A percentile compares a stretch with the other conserved stretches of the same genome.
Conservation (phyloP, 2,329 filamentous ascomycete genomes). For the Epichloe festucae region DNA sequence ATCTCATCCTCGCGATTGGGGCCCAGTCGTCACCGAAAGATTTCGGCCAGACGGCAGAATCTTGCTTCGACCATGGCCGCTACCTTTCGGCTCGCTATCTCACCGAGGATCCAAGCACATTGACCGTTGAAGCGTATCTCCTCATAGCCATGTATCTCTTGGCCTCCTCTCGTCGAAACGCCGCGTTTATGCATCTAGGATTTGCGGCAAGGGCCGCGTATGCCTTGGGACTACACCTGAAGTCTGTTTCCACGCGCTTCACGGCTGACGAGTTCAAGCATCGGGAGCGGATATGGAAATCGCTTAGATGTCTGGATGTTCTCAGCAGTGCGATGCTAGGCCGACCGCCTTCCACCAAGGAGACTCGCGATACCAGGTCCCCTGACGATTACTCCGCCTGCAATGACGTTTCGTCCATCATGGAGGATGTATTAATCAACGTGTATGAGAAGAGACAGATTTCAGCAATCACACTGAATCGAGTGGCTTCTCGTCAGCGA, state of each 20-base stretch:
- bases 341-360: constrained; percentile 13
- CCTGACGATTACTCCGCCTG: constrained; percentile 13
- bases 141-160: constrained; percentile 48
- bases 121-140: constrained; percentile 38
- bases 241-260: constrained; percentile 11
- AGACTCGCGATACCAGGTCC: constrained; percentile 8
- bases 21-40: constrained; percentile 18
- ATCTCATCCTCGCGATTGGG: constrained; percentile 13
- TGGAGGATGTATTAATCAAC: constrained; percentile 18
- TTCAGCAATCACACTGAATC: constrained; percentile 9
- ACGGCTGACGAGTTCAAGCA: constrained; percentile 8
- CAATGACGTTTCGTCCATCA: constrained; percentile 11
- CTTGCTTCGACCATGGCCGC: constrained; percentile 16
- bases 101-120: constrained; percentile 38
- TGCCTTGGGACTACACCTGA: constrained; percentile 39
- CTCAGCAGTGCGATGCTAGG: constrained; percentile 16
- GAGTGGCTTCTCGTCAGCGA: constrained; percentile 16
- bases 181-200: constrained; percentile 51
- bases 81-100: constrained; percentile 13
- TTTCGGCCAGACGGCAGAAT: constrained; percentile 13
- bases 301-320: constrained; percentile 14
- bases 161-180: constrained; percentile 43
- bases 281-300: constrained; percentile 15
- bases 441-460: constrained; percentile 16
- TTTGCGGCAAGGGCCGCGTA: constrained; percentile 44